Percentiles rank a stretch among this genome's conserved stretches.
phyloP scores from a whole-genome alignment of 1,284 basidiomycete genomes.

The Boletus semigastroideus region DNA sequence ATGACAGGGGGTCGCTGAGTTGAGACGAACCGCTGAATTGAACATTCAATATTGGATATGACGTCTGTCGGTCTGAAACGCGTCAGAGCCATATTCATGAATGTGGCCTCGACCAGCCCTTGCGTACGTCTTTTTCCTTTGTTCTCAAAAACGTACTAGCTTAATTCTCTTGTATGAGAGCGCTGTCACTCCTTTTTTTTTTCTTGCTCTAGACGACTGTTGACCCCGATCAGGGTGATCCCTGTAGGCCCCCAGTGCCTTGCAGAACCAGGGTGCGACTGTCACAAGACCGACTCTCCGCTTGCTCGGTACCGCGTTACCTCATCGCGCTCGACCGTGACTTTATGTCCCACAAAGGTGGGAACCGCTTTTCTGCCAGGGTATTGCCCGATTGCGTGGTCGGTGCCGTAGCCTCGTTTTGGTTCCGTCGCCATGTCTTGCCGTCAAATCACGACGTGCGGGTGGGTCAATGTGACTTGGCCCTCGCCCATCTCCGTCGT shows the following conservation, averaged over 20 bases:
- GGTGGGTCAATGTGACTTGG: not conserved
- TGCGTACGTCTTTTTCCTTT: not conserved
- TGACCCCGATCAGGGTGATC: constrained; percentile 5
- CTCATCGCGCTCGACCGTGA: not conserved
- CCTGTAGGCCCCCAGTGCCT: constrained; percentile 7
- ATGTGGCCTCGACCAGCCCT: no score
- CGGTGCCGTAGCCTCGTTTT: constrained; percentile 6
- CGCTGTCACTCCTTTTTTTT: constrained; percentile 16
- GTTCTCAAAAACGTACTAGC: constrained; percentile 2
- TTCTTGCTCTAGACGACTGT: constrained; percentile 2
- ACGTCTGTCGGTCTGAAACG: constrained; percentile 13
- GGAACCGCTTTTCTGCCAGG: constrained; percentile 11
- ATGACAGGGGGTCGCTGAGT: no score
- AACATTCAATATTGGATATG: not conserved
- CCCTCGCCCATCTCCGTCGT: not conserved
- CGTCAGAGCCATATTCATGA: not conserved
- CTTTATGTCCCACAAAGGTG: constrained; percentile 23
- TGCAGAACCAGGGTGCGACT: not conserved
- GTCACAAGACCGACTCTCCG: constrained; percentile 14
- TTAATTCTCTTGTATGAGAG: not conserved
- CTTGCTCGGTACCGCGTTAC: constrained; percentile 8
- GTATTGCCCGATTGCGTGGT: not conserved
- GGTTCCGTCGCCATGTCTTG: not conserved
- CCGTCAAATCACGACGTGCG: not conserved
- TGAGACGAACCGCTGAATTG: no score